These are phyloP conservation scores for Fusarium luffae DNA, from an alignment of 2,329 filamentous ascomycete species.

Conservation along the genomic window DNA sequence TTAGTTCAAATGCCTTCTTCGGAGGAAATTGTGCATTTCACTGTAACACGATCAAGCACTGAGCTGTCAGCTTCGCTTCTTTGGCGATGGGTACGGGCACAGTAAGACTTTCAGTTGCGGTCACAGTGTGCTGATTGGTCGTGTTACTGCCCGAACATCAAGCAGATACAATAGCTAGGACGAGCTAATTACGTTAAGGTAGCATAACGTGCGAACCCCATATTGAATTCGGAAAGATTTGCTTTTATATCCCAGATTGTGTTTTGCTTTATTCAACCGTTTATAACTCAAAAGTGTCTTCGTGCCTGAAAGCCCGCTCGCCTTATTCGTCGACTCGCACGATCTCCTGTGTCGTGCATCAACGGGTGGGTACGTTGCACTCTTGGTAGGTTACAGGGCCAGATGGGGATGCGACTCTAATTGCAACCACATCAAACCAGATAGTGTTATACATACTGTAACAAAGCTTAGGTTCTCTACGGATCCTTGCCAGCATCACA, in stretches of 20 bases:
- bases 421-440: conserved; percentile 26
- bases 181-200: neutral
- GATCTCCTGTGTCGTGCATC: conserved; percentile 46
- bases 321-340: conserved; percentile 39
- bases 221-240: neutral
- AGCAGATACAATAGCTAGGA: neutral
- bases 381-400: conserved; percentile 23
- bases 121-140: neutral
- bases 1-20: neutral
- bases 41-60: conserved; percentile 2
- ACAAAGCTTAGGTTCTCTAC: neutral
- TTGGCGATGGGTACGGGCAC: neutral
- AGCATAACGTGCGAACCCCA: neutral
- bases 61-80: conserved; percentile 9
- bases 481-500: conserved; percentile 4
- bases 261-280: conserved; percentile 13
- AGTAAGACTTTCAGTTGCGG: neutral
- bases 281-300: conserved; percentile 22
- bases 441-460: conserved; percentile 21
- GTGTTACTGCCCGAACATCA: neutral
- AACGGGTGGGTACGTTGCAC: conserved; percentile 10
- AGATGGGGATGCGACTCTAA: conserved; percentile 28
- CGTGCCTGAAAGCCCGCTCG: conserved; percentile 34
- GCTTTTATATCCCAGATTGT: conserved; percentile 6
- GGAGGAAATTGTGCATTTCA: conserved; percentile 6